Evolutionary conservation across 768 basidiomycete genomes (phyloP).

Genomic region (Cubamyces lactineus): DNA sequence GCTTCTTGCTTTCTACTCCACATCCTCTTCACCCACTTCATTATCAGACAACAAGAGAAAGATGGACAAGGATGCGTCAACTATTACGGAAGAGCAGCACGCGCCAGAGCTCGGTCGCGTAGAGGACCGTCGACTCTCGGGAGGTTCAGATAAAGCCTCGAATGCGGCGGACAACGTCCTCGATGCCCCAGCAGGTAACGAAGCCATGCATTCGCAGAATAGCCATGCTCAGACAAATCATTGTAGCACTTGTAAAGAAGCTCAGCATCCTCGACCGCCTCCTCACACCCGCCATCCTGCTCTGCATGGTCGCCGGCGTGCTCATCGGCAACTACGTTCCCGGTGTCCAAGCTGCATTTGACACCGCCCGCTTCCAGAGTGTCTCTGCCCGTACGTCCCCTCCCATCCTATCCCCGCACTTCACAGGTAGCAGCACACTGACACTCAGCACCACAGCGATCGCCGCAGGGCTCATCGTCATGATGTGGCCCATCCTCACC

Average conservation of each 20-base stretch:
- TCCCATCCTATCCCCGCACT: no score
- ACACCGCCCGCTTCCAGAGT: slow-evolving; percentile 62
- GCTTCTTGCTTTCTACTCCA: neutral
- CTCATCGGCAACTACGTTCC: slow-evolving; percentile 72
- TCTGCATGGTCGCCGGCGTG: slow-evolving; percentile 77
- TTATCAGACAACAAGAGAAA: no score
- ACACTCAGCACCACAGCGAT: slow-evolving; percentile 69
- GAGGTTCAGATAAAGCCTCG: neutral
- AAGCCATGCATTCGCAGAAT: no score
- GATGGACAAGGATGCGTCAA: neutral
- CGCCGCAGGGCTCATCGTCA: slow-evolving; percentile 77
- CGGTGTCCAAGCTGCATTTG: slow-evolving; percentile 61
- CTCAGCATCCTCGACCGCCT: slow-evolving; percentile 60
- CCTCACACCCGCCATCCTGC: slow-evolving; percentile 65
- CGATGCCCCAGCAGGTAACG: slow-evolving; percentile 9
- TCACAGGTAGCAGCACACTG: no score
- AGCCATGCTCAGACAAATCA: neutral
- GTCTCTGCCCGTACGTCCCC: slow-evolving; percentile 84
- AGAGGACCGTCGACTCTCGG: neutral
- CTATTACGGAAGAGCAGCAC: no score
- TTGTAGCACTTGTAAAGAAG: slow-evolving; percentile 26
- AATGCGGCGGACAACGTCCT: neutral
- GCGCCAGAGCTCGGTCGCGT: neutral
- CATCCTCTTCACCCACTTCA: neutral
- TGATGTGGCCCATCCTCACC: slow-evolving; percentile 86